These are phyloP conservation scores for Myrica gale DNA, from an alignment of 306 rosid genomes.

Conservation along the genomic window DNA sequence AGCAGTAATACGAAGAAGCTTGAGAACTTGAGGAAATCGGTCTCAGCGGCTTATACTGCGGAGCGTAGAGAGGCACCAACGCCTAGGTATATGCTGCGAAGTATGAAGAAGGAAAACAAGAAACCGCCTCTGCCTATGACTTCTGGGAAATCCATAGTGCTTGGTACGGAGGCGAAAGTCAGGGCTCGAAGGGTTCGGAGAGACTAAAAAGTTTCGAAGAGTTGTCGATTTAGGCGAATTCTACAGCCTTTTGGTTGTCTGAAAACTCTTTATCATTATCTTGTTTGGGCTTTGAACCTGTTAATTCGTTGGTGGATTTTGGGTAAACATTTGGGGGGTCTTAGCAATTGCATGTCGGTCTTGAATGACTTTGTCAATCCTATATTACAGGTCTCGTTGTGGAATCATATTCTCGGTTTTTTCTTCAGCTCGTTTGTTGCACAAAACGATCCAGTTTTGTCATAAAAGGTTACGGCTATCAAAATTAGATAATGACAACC, in stretches of 20 bases:
- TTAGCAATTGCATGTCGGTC: background rate
- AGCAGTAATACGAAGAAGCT: slow-evolving; percentile 49
- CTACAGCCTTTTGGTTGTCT: background rate
- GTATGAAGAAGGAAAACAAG: slow-evolving; percentile 77
- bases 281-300: slow-evolving; percentile 21
- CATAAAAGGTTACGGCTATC: too few species aligned
- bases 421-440: too few species aligned
- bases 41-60: slow-evolving; percentile 54
- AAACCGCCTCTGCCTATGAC: slow-evolving; percentile 64
- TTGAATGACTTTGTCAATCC: background rate
- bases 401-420: too few species aligned
- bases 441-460: too few species aligned
- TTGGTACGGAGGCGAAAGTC: slow-evolving; percentile 33
- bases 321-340: background rate
- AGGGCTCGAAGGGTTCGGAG: slow-evolving; percentile 41
- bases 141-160: slow-evolving; percentile 30
- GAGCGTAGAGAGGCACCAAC: slow-evolving; percentile 60
- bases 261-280: slow-evolving; percentile 11
- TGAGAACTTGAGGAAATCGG: slow-evolving; percentile 64
- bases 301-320: slow-evolving; percentile 20
- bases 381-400: too few species aligned
- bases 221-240: too few species aligned
- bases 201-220: slow-evolving; percentile 20
- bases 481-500: too few species aligned
- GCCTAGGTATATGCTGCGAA: slow-evolving; percentile 84